phyloP scores from a whole-genome alignment of 495 filamentous ascomycete genomes.

The Chaetomium cochliodes region DNA sequence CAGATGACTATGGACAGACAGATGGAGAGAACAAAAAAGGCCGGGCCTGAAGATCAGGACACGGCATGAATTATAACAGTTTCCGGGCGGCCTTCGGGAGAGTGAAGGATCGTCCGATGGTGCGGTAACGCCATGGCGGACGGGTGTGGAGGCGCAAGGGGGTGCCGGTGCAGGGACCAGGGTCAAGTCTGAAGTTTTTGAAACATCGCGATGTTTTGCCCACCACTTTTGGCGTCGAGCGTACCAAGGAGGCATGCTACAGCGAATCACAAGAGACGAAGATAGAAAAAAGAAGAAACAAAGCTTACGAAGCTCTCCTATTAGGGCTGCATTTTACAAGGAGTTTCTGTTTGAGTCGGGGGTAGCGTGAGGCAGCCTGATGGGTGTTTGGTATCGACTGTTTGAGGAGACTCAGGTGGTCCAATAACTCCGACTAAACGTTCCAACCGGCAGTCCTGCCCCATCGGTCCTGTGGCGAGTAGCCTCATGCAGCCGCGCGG shows the following conservation, averaged over 20 bases:
- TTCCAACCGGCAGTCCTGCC: neutral
- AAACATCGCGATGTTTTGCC: conserved; percentile 40
- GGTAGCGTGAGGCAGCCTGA: neutral
- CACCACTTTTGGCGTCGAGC: conserved; percentile 24
- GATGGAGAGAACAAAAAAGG: conserved; percentile 32
- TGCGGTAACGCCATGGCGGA: conserved; percentile 24
- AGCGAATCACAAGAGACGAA: conserved; percentile 15
- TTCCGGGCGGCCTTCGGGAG: conserved; percentile 23
- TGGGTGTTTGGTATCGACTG: neutral
- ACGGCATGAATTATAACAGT: conserved; percentile 35
- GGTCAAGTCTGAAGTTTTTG: conserved; percentile 27
- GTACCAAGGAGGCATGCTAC: neutral
- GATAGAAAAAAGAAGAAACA: conserved; percentile 8
- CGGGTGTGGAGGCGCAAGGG: conserved; percentile 20
- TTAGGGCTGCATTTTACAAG: neutral
- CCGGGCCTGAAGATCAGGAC: conserved; percentile 28
- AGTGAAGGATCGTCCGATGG: conserved; percentile 34
- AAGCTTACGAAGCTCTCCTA: neutral
- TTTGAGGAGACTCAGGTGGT: neutral
- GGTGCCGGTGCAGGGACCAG: conserved; percentile 26
- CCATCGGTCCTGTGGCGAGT: neutral
- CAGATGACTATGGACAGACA: conserved; percentile 32
- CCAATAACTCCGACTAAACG: neutral
- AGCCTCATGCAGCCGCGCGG: neutral
- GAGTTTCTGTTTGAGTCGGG: neutral